Conservation (phyloP, 495 filamentous ascomycete genomes). For the Neurospora tetraspora region DNA sequence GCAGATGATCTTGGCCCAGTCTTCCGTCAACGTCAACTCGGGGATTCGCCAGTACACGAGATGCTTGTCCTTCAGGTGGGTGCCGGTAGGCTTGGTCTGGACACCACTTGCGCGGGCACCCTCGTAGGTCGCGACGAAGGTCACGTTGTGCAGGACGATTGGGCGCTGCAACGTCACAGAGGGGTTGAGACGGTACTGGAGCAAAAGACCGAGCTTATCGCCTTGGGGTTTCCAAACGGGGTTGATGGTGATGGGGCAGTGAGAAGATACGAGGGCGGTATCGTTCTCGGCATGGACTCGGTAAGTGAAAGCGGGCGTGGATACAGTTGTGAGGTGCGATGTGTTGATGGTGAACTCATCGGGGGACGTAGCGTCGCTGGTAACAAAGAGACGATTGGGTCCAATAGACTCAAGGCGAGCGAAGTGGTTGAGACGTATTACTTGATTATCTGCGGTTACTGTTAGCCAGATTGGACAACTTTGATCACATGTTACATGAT, state of each 20-base stretch:
- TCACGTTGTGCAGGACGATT: constrained; percentile 66
- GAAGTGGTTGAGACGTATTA: constrained; percentile 85
- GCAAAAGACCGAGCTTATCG: constrained; percentile 69
- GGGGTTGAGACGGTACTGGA: constrained; percentile 82
- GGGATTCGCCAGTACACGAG: constrained; percentile 82
- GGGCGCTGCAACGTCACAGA: constrained; percentile 41
- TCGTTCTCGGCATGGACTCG: constrained; percentile 72
- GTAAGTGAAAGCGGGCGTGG: constrained; percentile 81
- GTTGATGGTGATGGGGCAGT: constrained; percentile 63
- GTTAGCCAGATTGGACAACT: neutral
- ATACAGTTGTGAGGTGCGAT: constrained; percentile 57
- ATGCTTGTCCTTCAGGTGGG: constrained; percentile 79
- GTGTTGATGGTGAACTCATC: constrained; percentile 76
- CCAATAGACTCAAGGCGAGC: constrained; percentile 85
- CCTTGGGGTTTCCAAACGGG: constrained; percentile 78
- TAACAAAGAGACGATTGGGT: constrained; percentile 83
- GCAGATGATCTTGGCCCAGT: constrained; percentile 61
- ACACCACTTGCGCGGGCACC: constrained; percentile 51
- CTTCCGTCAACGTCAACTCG: constrained; percentile 57
- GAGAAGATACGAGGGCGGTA: constrained; percentile 41
- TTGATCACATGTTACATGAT: neutral
- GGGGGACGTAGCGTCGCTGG: constrained; percentile 47
- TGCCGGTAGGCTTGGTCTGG: constrained; percentile 65
- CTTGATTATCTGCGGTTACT: constrained; percentile 39
- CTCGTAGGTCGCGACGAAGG: constrained; percentile 73